Conservation (phyloP, 2,329 filamentous ascomycete species). For the Fusarium gaditjirri region DNA sequence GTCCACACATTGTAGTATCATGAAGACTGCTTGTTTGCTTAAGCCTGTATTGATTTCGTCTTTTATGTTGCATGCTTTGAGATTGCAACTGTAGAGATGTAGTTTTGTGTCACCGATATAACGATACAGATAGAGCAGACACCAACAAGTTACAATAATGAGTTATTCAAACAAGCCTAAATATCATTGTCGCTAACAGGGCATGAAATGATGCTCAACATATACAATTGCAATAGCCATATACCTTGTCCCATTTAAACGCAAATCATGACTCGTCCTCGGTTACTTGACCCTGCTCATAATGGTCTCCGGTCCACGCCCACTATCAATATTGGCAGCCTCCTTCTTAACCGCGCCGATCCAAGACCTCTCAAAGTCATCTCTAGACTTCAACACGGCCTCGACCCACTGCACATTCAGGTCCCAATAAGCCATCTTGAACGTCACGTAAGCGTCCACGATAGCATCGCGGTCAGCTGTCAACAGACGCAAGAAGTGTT, state of each 20-base stretch:
- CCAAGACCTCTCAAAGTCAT: conserved; percentile 95
- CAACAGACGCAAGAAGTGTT: conserved; percentile 84
- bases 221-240: conserved; percentile 22
- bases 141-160: conserved; percentile 10
- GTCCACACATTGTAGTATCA: conserved; percentile 29
- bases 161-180: conserved; percentile 17
- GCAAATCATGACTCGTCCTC: conserved; percentile 11
- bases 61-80: neutral
- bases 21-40: conserved; percentile 26
- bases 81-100: conserved; percentile 11
- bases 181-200: conserved; percentile 34
- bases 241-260: conserved; percentile 4
- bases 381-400: conserved; percentile 83
- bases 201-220: conserved; percentile 30
- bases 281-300: conserved; percentile 88
- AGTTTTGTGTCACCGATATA: conserved; percentile 5
- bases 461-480: conserved; percentile 78
- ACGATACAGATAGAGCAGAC: neutral
- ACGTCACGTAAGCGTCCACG: conserved; percentile 80
- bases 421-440: conserved; percentile 93
- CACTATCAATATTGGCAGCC: conserved; percentile 86
- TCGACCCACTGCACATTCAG: conserved; percentile 96
- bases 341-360: conserved; percentile 86
- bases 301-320: conserved; percentile 86
- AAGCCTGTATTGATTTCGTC: conserved; percentile 11